Evolutionary conservation across 495 filamentous ascomycete species (phyloP).

Genomic region (Lindgomyces ingoldianus): DNA sequence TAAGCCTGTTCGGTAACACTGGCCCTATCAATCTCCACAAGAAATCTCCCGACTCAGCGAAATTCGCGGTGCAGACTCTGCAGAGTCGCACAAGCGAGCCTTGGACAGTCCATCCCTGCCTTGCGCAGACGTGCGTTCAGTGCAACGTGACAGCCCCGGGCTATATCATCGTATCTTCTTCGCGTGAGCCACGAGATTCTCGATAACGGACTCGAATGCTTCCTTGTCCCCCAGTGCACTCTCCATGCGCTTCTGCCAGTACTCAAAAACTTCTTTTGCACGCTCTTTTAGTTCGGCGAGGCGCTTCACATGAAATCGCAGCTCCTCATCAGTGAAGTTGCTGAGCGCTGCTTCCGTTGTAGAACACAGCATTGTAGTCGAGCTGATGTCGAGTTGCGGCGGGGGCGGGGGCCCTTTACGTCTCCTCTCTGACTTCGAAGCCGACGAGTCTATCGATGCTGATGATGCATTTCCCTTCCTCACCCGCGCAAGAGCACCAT

Average conservation of each 20-base stretch:
- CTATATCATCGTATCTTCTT: slow-evolving; percentile 71
- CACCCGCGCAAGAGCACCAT: slow-evolving; percentile 53
- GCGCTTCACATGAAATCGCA: slow-evolving; percentile 69
- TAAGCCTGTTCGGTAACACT: not conserved
- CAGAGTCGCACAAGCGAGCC: not conserved
- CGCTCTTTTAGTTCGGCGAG: slow-evolving; percentile 66
- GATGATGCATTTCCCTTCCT: slow-evolving; percentile 59
- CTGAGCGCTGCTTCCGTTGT: slow-evolving; percentile 80
- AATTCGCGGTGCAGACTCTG: not conserved
- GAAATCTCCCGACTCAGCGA: not conserved
- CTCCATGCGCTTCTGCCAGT: slow-evolving; percentile 84
- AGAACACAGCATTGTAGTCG: slow-evolving; percentile 73
- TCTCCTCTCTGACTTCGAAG: slow-evolving; percentile 43
- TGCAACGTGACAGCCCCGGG: not conserved
- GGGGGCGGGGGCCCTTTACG: slow-evolving; percentile 62
- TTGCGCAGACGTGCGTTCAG: not conserved
- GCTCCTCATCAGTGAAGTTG: slow-evolving; percentile 74
- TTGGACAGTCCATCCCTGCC: not conserved
- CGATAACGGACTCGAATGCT: slow-evolving; percentile 96
- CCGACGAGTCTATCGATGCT: slow-evolving; percentile 56
- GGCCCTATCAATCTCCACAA: slow-evolving; percentile 3
- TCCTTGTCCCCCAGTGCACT: slow-evolving; percentile 87
- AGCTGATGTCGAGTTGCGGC: slow-evolving; percentile 76
- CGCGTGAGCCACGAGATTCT: slow-evolving; percentile 94
- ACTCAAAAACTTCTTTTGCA: slow-evolving; percentile 78